Evolutionary conservation across 768 basidiomycete species (phyloP).

Genomic region (Mycena latifolia): DNA sequence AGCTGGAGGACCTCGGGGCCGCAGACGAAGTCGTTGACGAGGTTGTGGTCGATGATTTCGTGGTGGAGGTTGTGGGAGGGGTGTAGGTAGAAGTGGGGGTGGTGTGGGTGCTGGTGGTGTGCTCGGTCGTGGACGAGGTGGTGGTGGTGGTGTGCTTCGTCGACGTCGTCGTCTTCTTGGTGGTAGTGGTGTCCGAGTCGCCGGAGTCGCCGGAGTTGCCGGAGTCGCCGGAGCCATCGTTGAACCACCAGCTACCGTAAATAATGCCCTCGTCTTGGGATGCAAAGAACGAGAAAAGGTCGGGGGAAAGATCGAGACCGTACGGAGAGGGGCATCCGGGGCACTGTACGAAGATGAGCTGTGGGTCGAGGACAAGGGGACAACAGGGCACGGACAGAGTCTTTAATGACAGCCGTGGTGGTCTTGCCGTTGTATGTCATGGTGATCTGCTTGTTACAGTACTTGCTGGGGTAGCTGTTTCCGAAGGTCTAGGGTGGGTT

Average conservation of each 20-base stretch:
- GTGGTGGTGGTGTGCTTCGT: not conserved
- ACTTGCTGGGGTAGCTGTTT: conserved; percentile 62
- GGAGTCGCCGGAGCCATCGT: conserved; percentile 48
- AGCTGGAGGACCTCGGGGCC: conserved; percentile 18
- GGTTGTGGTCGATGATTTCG: conserved; percentile 22
- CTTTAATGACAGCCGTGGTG: conserved; percentile 68
- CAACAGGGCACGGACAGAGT: conserved; percentile 45
- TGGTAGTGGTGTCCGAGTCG: conserved; percentile 32
- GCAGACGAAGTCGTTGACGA: conserved; percentile 34
- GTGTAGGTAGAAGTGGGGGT: conserved; percentile 36
- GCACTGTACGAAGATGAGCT: conserved; percentile 56
- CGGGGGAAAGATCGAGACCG: conserved; percentile 76
- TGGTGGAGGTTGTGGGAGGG: conserved; percentile 37
- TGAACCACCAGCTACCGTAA: conserved; percentile 71
- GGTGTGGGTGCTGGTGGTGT: conserved; percentile 39
- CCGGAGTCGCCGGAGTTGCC: conserved; percentile 12
- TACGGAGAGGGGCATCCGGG: conserved; percentile 69
- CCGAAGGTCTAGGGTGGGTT: conserved; percentile 17
- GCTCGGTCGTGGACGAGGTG: too few relatives aligned
- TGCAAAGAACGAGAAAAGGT: conserved; percentile 77
- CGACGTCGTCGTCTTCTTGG: conserved; percentile 40
- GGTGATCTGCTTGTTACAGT: conserved; percentile 72
- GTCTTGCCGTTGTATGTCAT: conserved; percentile 74
- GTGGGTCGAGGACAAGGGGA: conserved; percentile 13
- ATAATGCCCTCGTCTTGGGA: conserved; percentile 62